Conservation (phyloP, 352 stramenopile species). For the Globisporangium perplexum region DNA sequence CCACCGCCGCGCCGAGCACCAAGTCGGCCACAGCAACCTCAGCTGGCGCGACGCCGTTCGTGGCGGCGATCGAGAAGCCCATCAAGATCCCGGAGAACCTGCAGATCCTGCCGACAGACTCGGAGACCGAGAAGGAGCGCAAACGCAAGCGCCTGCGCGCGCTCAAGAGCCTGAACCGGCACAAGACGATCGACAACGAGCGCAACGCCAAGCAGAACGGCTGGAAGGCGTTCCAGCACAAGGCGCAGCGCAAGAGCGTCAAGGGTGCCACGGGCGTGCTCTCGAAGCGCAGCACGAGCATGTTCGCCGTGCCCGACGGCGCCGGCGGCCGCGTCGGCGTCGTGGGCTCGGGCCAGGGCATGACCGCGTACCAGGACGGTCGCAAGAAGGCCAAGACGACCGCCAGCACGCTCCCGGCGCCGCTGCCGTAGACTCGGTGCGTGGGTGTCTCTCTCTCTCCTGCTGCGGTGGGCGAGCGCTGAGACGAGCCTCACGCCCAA, state of each 20-base stretch:
- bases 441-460: neutral
- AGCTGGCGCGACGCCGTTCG: constrained; percentile 26
- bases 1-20: too few species aligned
- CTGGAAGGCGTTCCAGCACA: constrained; percentile 85
- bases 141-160: constrained; percentile 78
- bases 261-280: constrained; percentile 65
- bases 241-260: constrained; percentile 68
- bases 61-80: constrained; percentile 55
- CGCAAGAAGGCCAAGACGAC: constrained; percentile 64
- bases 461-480: too few species aligned
- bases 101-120: constrained; percentile 75
- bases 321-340: constrained; percentile 83
- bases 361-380: constrained; percentile 73
- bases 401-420: neutral
- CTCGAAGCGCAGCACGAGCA: constrained; percentile 78
- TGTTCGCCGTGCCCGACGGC: constrained; percentile 86
- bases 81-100: constrained; percentile 87
- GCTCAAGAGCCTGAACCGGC: constrained; percentile 85
- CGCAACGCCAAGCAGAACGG: constrained; percentile 80
- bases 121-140: constrained; percentile 79
- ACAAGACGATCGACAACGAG: constrained; percentile 83
- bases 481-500: too few species aligned
- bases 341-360: constrained; percentile 81
- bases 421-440: neutral
- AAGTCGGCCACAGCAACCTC: too few species aligned